Evolutionary conservation across 345 rosid genomes (phyloP).

Genomic region (Cardiospermum halicacabum): DNA sequence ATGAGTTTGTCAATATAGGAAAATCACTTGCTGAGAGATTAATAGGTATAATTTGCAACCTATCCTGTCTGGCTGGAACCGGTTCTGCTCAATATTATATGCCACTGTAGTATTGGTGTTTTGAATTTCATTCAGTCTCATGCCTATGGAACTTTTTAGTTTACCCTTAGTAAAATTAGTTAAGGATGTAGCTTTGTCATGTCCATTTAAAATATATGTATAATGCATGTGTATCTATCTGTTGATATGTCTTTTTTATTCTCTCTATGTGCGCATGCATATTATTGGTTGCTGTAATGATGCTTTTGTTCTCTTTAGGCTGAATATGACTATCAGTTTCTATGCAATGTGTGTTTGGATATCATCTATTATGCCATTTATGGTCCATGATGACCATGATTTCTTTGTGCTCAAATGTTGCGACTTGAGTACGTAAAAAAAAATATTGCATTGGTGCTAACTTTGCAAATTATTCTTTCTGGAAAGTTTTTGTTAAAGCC

Average conservation of each 20-base stretch:
- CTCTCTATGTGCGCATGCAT: background rate
- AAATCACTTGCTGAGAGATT: constrained; percentile 73
- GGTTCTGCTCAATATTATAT: background rate
- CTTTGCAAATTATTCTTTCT: background rate
- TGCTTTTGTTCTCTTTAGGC: background rate
- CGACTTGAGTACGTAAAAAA: constrained; percentile 6
- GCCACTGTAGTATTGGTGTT: background rate
- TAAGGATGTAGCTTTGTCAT: background rate
- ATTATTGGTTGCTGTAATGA: background rate
- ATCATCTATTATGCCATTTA: background rate
- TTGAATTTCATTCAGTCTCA: background rate
- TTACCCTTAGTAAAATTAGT: background rate
- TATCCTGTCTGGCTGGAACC: background rate
- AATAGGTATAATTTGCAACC: constrained; percentile 52
- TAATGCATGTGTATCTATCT: background rate
- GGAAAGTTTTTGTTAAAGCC: background rate
- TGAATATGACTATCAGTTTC: background rate
- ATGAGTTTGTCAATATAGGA: constrained; percentile 89
- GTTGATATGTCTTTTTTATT: background rate
- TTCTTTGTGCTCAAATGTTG: background rate
- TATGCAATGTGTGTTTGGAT: background rate
- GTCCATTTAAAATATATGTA: background rate
- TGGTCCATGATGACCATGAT: background rate
- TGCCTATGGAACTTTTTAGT: background rate
- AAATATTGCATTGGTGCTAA: background rate